These are phyloP conservation scores for Aspergillus nomiae DNA, from an alignment of 2,329 filamentous ascomycete species.

Conservation along the genomic window DNA sequence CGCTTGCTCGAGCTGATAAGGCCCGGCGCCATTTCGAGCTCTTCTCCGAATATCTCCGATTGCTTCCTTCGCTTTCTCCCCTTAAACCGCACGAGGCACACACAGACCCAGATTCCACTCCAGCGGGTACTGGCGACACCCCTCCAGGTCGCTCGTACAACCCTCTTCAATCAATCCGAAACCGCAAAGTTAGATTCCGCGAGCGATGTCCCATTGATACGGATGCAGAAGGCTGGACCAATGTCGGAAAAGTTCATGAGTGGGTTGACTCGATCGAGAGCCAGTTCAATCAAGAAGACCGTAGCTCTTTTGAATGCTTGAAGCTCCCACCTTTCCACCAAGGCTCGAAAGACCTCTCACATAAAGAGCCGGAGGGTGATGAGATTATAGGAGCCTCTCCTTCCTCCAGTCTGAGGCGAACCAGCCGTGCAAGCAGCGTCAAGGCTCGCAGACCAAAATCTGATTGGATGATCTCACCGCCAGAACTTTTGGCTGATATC, in stretches of 20 bases:
- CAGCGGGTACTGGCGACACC: conserved; percentile 37
- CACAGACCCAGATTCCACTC: conserved; percentile 18
- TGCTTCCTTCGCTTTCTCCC: conserved; percentile 78
- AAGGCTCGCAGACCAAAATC: conserved; percentile 73
- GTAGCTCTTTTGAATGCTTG: conserved; percentile 49
- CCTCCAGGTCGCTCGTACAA: conserved; percentile 75
- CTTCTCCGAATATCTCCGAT: conserved; percentile 76
- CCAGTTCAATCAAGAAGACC: conserved; percentile 44
- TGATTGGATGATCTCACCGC: conserved; percentile 82
- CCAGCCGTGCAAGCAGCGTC: conserved; percentile 45
- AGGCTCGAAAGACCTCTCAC: conserved; percentile 17
- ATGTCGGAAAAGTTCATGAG: conserved; percentile 68
- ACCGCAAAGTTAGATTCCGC: conserved; percentile 79
- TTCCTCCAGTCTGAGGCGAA: conserved; percentile 45
- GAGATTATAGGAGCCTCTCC: conserved; percentile 35
- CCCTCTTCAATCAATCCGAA: conserved; percentile 88
- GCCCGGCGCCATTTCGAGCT: conserved; percentile 85
- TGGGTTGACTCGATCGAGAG: conserved; percentile 75
- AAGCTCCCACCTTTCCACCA: conserved; percentile 46
- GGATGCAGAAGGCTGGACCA: conserved; percentile 73
- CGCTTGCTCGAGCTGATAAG: conserved; percentile 78
- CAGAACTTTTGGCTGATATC: conserved; percentile 84
- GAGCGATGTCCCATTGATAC: conserved; percentile 75
- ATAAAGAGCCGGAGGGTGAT: conserved; percentile 24
- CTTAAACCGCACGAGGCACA: conserved; percentile 45